phyloP scores from a whole-genome alignment of 805 yeast genomes.

The Grigorovia yakushimaensis region DNA sequence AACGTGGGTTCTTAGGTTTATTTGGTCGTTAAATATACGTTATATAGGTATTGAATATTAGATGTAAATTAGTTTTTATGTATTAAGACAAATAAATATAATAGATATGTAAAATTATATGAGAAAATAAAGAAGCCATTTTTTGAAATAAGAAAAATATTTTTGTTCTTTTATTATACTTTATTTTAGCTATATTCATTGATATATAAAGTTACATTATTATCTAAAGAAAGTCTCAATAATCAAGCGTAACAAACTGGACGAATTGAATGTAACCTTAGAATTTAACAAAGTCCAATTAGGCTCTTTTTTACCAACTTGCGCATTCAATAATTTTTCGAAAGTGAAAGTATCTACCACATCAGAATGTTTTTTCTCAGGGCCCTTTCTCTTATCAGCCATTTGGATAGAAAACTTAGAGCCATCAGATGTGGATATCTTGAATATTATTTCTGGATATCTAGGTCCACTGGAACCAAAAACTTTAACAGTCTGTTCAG shows the following conservation, averaged over 20 bases:
- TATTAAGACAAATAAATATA: not conserved
- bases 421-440: constrained; percentile 67
- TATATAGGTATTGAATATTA: no score
- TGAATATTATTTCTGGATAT: constrained; percentile 58
- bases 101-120: not conserved
- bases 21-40: constrained; percentile 42
- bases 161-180: not conserved
- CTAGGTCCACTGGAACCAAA: constrained; percentile 37
- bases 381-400: constrained; percentile 28
- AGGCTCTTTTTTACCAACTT: constrained; percentile 53
- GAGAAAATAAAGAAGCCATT: not conserved
- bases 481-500: constrained; percentile 29
- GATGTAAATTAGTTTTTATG: no score
- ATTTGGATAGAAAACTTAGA: constrained; percentile 57
- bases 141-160: not conserved
- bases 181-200: not conserved
- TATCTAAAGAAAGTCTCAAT: constrained; percentile 49
- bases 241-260: constrained; percentile 56
- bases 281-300: constrained; percentile 53
- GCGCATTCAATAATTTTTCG: constrained; percentile 62
- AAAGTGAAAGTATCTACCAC: constrained; percentile 46
- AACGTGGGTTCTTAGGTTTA: constrained; percentile 64
- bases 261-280: constrained; percentile 59
- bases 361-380: constrained; percentile 13
- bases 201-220: not conserved